phyloP scores from a whole-genome alignment of 371 early-diverging fungal species.

The Mucor piriformis region DNA sequence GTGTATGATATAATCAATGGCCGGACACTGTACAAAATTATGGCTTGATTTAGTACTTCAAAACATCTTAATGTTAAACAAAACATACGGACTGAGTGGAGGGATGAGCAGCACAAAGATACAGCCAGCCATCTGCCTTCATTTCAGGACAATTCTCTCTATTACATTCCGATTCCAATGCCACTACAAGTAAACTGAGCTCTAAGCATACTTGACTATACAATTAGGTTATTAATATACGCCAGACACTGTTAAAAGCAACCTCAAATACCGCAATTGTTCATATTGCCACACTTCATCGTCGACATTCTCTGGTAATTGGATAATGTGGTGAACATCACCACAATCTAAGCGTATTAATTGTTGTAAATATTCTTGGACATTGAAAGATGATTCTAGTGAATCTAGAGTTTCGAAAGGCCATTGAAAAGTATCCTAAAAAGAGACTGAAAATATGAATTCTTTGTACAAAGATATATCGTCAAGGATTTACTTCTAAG shows the following conservation, averaged over 20 bases:
- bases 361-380: slow-evolving; percentile 86
- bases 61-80: neutral
- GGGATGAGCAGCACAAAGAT: slow-evolving; percentile 92
- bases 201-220: slow-evolving; percentile 81
- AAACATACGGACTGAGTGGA: slow-evolving; percentile 72
- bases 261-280: slow-evolving; percentile 69
- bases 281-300: slow-evolving; percentile 87
- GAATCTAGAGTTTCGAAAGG: slow-evolving; percentile 58
- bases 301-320: slow-evolving; percentile 72
- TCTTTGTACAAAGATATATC: slow-evolving; percentile 1
- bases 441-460: neutral
- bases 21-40: slow-evolving; percentile 71
- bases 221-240: neutral
- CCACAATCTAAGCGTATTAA: slow-evolving; percentile 69
- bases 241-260: too few species aligned
- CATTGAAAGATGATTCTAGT: slow-evolving; percentile 75
- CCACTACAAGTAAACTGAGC: slow-evolving; percentile 75
- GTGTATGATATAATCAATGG: slow-evolving; percentile 92
- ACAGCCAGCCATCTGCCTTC: slow-evolving; percentile 92
- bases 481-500: slow-evolving; percentile 33
- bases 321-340: slow-evolving; percentile 63
- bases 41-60: neutral
- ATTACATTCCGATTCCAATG: slow-evolving; percentile 81
- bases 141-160: slow-evolving; percentile 85
- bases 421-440: slow-evolving; percentile 62